These are phyloP conservation scores for Chondrostereum purpureum DNA, from an alignment of 1,284 basidiomycete genomes.

Conservation along the genomic window DNA sequence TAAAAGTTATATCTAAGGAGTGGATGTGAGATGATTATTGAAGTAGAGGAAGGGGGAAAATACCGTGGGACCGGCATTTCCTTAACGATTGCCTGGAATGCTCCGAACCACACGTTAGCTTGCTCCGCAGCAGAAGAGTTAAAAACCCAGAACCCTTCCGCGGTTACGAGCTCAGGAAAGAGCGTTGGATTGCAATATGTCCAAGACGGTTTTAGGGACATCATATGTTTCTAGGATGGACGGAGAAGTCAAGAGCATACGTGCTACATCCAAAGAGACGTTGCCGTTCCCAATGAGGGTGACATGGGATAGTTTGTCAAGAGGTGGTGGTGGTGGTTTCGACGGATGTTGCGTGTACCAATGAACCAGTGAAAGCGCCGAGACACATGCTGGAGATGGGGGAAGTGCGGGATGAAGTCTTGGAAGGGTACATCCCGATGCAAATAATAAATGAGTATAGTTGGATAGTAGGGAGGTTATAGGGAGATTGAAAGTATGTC, in stretches of 20 bases:
- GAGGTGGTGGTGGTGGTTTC: conserved; percentile 45
- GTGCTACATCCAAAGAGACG: conserved; percentile 89
- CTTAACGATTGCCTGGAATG: not conserved
- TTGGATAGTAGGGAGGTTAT: conserved; percentile 51
- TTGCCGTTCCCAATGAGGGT: conserved; percentile 94
- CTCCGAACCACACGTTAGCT: not conserved
- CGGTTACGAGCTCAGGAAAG: not conserved
- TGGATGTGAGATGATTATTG: too few relatives aligned
- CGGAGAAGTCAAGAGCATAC: conserved; percentile 76
- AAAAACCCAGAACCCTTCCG: not conserved
- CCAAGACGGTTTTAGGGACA: conserved; percentile 73
- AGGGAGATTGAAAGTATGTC: conserved; percentile 46
- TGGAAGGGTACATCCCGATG: conserved; percentile 72
- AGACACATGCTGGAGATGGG: conserved; percentile 52
- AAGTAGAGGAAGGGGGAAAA: too few relatives aligned
- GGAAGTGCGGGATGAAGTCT: conserved; percentile 48
- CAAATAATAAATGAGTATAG: conserved; percentile 80
- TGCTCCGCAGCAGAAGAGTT: conserved; percentile 1
- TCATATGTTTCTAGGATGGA: conserved; percentile 70
- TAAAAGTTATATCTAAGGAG: not conserved
- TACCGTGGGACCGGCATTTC: conserved; percentile 1
- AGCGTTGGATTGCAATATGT: conserved; percentile 38
- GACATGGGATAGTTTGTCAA: conserved; percentile 63
- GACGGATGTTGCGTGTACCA: conserved; percentile 97
- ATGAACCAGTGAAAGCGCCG: conserved; percentile 85